These are phyloP conservation scores for Coniochaeta ligniaria DNA, from an alignment of 2,329 filamentous ascomycete species.

Conservation along the genomic window DNA sequence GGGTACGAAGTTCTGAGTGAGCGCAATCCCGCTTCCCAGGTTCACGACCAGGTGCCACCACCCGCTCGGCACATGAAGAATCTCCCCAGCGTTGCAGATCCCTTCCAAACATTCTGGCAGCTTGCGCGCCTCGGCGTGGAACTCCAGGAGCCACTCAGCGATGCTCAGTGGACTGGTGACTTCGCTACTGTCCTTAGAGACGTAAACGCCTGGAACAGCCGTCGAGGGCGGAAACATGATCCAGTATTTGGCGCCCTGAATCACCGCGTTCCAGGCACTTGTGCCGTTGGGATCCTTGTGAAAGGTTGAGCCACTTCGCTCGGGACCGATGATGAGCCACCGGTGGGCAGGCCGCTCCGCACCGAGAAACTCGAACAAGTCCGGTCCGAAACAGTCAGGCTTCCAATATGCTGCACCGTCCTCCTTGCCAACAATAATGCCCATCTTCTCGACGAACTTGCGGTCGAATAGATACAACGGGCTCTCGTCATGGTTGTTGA, in stretches of 20 bases:
- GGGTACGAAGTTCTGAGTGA: slow-evolving; percentile 95
- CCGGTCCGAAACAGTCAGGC: slow-evolving; percentile 77
- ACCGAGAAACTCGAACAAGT: slow-evolving; percentile 76
- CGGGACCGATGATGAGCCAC: slow-evolving; percentile 88
- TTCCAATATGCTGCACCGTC: slow-evolving; percentile 61
- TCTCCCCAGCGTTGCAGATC: slow-evolving; percentile 75
- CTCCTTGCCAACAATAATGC: slow-evolving; percentile 51
- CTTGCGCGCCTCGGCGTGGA: slow-evolving; percentile 74
- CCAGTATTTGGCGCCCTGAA: slow-evolving; percentile 92
- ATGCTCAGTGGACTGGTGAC: slow-evolving; percentile 92
- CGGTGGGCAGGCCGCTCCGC: slow-evolving; percentile 75
- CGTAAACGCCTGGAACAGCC: slow-evolving; percentile 80
- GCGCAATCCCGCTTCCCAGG: slow-evolving; percentile 72
- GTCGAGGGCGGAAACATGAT: slow-evolving; percentile 88
- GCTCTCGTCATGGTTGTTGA: slow-evolving; percentile 72
- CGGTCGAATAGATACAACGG: slow-evolving; percentile 91
- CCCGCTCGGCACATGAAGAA: slow-evolving; percentile 85
- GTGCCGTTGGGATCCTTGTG: slow-evolving; percentile 75
- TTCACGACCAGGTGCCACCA: slow-evolving; percentile 99
- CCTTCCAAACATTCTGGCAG: slow-evolving; percentile 77
- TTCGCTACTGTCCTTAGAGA: slow-evolving; percentile 83
- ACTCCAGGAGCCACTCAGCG: slow-evolving; percentile 90
- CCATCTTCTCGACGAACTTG: slow-evolving; percentile 81
- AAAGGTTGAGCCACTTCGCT: slow-evolving; percentile 84
- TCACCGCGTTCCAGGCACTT: slow-evolving; percentile 89